Evolutionary conservation across 2,329 filamentous ascomycete genomes (phyloP), one percentile per base, ranked within the genome.

Genomic region (Arthroderma sp.): DNA sequence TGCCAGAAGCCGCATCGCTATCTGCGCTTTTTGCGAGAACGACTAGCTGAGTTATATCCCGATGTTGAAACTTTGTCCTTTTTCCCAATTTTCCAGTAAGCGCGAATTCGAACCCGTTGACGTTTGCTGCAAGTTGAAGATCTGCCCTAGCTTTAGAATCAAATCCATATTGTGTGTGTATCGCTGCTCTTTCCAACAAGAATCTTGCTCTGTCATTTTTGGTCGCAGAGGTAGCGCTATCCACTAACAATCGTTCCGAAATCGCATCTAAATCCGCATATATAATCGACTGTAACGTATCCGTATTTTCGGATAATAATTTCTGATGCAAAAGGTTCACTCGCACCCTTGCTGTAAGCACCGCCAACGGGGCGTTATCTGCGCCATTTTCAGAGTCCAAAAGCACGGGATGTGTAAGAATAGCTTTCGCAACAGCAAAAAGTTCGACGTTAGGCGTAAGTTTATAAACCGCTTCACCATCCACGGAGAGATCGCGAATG

Each of bases 1-100:
- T 27, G 38, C 28, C 9, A 46, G 3, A 36, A n/a, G 22, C 40
- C 50, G 53, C 1, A 49, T 50, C 4, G 48, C 49, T 3, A 46
- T 47, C 45, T 4, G 40, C 70, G 58, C 88, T 95, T 60, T 78
- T 86, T 1, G 91, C 91, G 29, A 96, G 68, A 2, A 98, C 85
- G 1, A 98, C 83, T 29, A 98, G 72, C 61, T 98, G 91, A 55
- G 86, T 94, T 49, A 80, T 70, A 50, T 66, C 59, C 3, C 61
- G 56, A 8, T 64, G 55, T 52, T 66, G 68, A 47, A 65, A 69
- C 45, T 66, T 65, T 2, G 63, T 68, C 46, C 65, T 59, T 60
- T 72, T 96, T 10, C 91, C 91, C 52, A 98, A 64, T 22, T 85
- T 78, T 33, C 91, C 91, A 0, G 86, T 93, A 45, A 98, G 62